These are phyloP conservation scores for Syzygium grande DNA, from an alignment of 345 rosid species.

Conservation along the genomic window DNA sequence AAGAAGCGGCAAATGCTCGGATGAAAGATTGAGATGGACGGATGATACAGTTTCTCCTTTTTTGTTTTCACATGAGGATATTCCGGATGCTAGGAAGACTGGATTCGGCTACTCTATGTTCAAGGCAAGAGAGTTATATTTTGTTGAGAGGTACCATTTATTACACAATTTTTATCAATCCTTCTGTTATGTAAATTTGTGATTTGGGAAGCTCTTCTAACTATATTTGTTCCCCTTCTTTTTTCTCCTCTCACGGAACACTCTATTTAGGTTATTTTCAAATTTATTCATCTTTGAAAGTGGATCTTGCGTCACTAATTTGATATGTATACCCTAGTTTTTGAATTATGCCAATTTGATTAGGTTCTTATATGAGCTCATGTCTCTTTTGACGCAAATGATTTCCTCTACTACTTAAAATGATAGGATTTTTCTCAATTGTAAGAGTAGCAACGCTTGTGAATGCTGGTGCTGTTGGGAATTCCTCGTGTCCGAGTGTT, in stretches of 20 bases:
- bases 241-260: constrained; percentile 6
- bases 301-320: background rate
- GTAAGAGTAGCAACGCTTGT: background rate
- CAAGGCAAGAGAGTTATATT: constrained; percentile 22
- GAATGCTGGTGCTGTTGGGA: background rate
- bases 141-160: constrained; percentile 32
- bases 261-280: constrained; percentile 6
- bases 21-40: constrained; percentile 12
- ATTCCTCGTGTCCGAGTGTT: background rate
- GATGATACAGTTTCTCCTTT: background rate
- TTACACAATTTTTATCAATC: constrained; percentile 19
- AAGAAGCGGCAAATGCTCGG: constrained; percentile 10
- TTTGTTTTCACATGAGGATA: constrained; percentile 10
- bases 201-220: constrained; percentile 20
- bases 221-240: constrained; percentile 23
- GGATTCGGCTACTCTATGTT: constrained; percentile 12
- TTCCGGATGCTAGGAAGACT: constrained; percentile 16
- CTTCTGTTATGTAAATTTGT: constrained; percentile 7
- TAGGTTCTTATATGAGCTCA: background rate
- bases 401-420: background rate
- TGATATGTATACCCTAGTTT: background rate
- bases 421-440: background rate
- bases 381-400: background rate
- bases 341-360: background rate
- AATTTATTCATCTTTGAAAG: background rate